These are phyloP conservation scores for Halenospora varia DNA, from an alignment of 495 filamentous ascomycete genomes.

Conservation along the genomic window DNA sequence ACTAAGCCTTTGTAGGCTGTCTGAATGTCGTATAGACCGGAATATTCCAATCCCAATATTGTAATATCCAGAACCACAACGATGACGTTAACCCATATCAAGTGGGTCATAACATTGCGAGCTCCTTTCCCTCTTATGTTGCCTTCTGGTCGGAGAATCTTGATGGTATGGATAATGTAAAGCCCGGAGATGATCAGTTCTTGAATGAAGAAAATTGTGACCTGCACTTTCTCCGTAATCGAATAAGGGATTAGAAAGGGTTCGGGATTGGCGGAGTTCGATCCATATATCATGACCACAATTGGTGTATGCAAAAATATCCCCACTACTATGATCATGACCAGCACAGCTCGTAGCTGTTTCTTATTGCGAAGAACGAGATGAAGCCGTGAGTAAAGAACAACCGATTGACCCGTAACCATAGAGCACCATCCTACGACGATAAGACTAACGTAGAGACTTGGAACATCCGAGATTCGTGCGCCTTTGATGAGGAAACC, in stretches of 20 bases:
- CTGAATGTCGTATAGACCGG: constrained; percentile 47
- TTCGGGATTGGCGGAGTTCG: constrained; percentile 37
- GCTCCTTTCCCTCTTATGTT: constrained; percentile 2
- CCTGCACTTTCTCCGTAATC: constrained; percentile 52
- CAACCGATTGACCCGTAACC: constrained; percentile 63
- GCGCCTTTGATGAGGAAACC: constrained; percentile 62
- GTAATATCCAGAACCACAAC: constrained; percentile 44
- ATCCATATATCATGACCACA: constrained; percentile 52
- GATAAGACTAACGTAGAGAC: constrained; percentile 29
- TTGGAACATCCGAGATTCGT: constrained; percentile 33
- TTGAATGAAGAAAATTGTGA: constrained; percentile 54
- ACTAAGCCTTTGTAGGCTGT: constrained; percentile 54
- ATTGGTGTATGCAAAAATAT: constrained; percentile 52
- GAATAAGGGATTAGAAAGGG: constrained; percentile 39
- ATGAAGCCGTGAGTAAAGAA: constrained; percentile 66
- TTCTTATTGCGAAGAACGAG: constrained; percentile 48
- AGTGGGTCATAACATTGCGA: constrained; percentile 31
- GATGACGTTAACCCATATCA: constrained; percentile 47
- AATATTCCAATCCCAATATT: constrained; percentile 45
- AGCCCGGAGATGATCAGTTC: constrained; percentile 52
- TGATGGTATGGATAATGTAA: constrained; percentile 51
- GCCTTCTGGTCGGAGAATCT: constrained; percentile 38
- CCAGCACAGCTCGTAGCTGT: constrained; percentile 46
- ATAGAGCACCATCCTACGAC: constrained; percentile 57
- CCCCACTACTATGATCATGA: constrained; percentile 57